phyloP scores from a whole-genome alignment of 2,329 filamentous ascomycete genomes.

The Fusarium agapanthi region DNA sequence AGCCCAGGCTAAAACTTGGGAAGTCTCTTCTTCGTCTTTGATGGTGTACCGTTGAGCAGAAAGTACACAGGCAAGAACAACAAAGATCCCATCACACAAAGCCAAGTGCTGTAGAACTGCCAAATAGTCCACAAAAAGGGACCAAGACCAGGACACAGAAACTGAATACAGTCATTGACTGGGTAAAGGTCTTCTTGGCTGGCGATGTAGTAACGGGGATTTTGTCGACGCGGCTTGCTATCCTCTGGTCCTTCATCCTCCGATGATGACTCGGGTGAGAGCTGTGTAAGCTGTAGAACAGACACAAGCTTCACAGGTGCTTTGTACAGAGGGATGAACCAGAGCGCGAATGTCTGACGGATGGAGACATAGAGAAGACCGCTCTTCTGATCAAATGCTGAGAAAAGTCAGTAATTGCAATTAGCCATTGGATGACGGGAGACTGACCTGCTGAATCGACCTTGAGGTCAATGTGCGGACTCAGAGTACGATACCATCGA shows the following conservation, averaged over 20 bases:
- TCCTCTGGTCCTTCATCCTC: conserved; percentile 20
- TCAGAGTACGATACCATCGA: conserved; percentile 85
- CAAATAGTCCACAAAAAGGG: conserved; percentile 62
- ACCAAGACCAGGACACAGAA: conserved; percentile 70
- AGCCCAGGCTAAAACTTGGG: conserved; percentile 11
- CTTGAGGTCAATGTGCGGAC: conserved; percentile 73
- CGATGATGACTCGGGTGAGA: conserved; percentile 44
- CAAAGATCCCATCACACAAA: conserved; percentile 69
- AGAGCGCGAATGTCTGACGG: conserved; percentile 79
- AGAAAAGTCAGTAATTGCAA: not conserved
- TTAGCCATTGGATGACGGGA: rapidly evolving
- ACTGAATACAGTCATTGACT: conserved; percentile 77
- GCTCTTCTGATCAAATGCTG: conserved; percentile 73
- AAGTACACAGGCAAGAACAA: conserved; percentile 50
- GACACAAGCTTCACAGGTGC: conserved; percentile 74
- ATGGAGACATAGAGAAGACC: conserved; percentile 78
- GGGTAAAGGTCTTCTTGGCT: conserved; percentile 87
- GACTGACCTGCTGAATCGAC: conserved; percentile 65
- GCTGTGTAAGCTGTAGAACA: conserved; percentile 68
- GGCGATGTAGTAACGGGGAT: conserved; percentile 71
- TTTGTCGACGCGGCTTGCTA: conserved; percentile 30
- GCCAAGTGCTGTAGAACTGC: conserved; percentile 70
- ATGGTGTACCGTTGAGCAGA: conserved; percentile 39
- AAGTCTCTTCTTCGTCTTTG: conserved; percentile 20
- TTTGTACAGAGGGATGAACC: conserved; percentile 79